A percentile compares a stretch with the other conserved stretches of the same genome.
Conservation (phyloP, 2,329 filamentous ascomycete species). For the Pochonia chlamydosporia region DNA sequence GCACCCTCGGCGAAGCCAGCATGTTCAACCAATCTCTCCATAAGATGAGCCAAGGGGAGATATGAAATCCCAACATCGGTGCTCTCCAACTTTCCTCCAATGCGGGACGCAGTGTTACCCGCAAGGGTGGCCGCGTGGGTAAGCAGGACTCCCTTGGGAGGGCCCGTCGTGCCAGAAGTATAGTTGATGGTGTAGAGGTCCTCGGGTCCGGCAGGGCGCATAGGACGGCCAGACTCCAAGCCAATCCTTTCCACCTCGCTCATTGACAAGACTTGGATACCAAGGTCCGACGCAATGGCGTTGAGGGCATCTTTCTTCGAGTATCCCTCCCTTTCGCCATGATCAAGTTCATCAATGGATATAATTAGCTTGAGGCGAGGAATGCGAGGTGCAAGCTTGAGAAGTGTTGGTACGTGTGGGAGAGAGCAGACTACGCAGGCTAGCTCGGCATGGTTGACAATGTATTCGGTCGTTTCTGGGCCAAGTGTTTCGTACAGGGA, state of each 20-base stretch:
- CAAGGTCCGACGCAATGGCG: constrained; percentile 64
- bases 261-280: constrained; percentile 74
- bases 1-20: constrained; percentile 64
- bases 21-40: constrained; percentile 78
- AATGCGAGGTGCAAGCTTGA: constrained; percentile 71
- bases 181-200: constrained; percentile 89
- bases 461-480: constrained; percentile 85
- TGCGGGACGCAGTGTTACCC: constrained; percentile 57
- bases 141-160: constrained; percentile 77
- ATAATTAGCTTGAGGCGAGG: constrained; percentile 83
- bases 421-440: constrained; percentile 72
- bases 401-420: constrained; percentile 71
- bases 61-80: constrained; percentile 73
- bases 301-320: constrained; percentile 77
- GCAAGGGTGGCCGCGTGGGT: constrained; percentile 77
- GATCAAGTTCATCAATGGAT: constrained; percentile 75
- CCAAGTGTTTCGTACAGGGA: constrained; percentile 95
- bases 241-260: constrained; percentile 76
- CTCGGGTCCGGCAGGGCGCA: constrained; percentile 64
- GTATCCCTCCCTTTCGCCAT: constrained; percentile 67
- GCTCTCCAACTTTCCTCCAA: constrained; percentile 42
- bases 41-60: constrained; percentile 90
- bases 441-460: constrained; percentile 83
- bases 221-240: constrained; percentile 59
- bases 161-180: constrained; percentile 77